Conservation (phyloP, 768 basidiomycete genomes). For the Rhodocollybia butyracea region DNA sequence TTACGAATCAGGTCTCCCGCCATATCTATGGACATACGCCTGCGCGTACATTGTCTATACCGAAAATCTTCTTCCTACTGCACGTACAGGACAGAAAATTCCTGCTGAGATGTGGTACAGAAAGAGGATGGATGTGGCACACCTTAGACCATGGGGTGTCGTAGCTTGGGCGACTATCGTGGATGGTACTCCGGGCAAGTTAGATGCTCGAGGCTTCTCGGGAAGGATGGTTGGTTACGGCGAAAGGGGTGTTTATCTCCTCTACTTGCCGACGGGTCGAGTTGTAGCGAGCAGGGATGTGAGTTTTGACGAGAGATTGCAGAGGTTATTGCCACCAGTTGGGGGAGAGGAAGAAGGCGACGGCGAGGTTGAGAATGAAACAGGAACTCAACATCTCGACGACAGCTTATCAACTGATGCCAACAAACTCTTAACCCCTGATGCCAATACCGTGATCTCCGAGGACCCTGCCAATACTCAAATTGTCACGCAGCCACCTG, state of each 20-base stretch:
- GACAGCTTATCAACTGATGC: background rate
- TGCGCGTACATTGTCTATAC: slow-evolving; percentile 1
- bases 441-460: slow-evolving; percentile 18
- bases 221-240: background rate
- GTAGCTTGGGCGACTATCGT: slow-evolving; percentile 1
- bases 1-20: background rate
- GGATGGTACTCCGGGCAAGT: background rate
- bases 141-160: background rate
- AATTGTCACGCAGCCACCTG: background rate
- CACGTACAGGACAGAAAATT: background rate
- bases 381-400: no score
- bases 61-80: background rate
- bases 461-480: background rate
- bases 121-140: background rate
- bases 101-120: background rate
- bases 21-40: background rate
- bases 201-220: background rate
- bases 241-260: background rate
- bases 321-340: background rate
- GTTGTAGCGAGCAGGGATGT: background rate
- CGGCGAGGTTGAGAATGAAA: no score
- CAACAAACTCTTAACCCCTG: slow-evolving; percentile 11
- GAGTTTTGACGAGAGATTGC: background rate
- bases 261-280: background rate
- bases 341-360: background rate